phyloP scores from a whole-genome alignment of 345 rosid species.

The Zanthoxylum bungeanum region DNA sequence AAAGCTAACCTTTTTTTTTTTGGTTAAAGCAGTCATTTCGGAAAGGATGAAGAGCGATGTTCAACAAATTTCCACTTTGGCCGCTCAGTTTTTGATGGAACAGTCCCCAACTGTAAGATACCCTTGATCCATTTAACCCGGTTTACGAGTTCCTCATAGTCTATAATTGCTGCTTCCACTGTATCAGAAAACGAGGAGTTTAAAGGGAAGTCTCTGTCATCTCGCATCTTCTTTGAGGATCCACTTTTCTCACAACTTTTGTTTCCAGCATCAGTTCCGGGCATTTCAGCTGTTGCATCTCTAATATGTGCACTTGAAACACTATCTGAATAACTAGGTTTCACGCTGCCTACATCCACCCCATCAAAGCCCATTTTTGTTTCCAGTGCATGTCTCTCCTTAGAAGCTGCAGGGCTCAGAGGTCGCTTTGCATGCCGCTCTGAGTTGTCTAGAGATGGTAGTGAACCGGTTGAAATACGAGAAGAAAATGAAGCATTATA shows the following conservation, averaged over 20 bases:
- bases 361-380: conserved; percentile 6
- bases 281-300: conserved; percentile 21
- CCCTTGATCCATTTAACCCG: conserved; percentile 52
- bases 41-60: conserved; percentile 30
- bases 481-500: conserved; percentile 13
- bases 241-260: conserved; percentile 9
- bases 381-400: conserved; percentile 9
- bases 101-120: conserved; percentile 29
- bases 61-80: conserved; percentile 49
- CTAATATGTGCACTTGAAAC: conserved; percentile 25
- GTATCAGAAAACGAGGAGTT: conserved; percentile 42
- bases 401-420: conserved; percentile 2
- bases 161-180: conserved; percentile 53
- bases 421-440: conserved; percentile 7
- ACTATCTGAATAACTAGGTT: conserved; percentile 28
- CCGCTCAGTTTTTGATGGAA: conserved; percentile 15
- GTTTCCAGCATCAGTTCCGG: conserved; percentile 1
- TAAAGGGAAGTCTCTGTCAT: conserved; percentile 20
- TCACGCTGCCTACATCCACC: conserved; percentile 14
- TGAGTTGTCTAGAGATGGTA: conserved; percentile 1
- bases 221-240: conserved; percentile 24
- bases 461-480: conserved; percentile 12
- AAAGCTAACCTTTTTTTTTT: too few relatives aligned
- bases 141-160: conserved; percentile 58
- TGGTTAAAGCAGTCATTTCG: too few relatives aligned